These are phyloP conservation scores for Solanum chacoense DNA, from an alignment of 305 asterid genomes.

Conservation along the genomic window DNA sequence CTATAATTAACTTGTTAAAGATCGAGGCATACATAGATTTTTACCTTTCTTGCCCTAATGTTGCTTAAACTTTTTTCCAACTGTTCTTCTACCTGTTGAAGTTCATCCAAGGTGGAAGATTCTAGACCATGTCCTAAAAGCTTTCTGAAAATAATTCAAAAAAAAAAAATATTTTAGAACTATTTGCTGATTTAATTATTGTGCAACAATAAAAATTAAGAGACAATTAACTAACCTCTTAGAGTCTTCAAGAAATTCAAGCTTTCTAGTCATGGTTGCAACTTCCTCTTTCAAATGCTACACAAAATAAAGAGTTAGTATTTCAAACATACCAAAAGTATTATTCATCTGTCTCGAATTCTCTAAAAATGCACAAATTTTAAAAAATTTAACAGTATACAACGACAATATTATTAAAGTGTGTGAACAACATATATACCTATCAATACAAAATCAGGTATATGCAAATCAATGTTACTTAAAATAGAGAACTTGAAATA, in stretches of 20 bases:
- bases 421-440: background rate
- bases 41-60: conserved; percentile 48
- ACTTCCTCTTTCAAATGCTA: conserved; percentile 26
- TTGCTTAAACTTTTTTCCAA: conserved; percentile 34
- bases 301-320: background rate
- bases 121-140: conserved; percentile 42
- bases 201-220: background rate
- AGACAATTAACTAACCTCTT: conserved; percentile 22
- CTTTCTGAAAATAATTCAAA: conserved; percentile 21
- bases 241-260: conserved; percentile 36
- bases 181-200: background rate
- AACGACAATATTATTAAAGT: background rate
- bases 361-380: background rate
- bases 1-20: background rate
- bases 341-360: background rate
- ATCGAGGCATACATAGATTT: background rate
- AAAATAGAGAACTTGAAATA: background rate
- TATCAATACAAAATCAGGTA: background rate
- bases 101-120: conserved; percentile 29
- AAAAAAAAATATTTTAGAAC: background rate
- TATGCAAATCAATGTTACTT: background rate
- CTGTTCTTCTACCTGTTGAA: conserved; percentile 34
- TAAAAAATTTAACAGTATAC: background rate
- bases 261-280: conserved; percentile 15
- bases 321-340: background rate